These are phyloP conservation scores for Tulasnella sp. DNA, from an alignment of 768 basidiomycete genomes.

Conservation along the genomic window DNA sequence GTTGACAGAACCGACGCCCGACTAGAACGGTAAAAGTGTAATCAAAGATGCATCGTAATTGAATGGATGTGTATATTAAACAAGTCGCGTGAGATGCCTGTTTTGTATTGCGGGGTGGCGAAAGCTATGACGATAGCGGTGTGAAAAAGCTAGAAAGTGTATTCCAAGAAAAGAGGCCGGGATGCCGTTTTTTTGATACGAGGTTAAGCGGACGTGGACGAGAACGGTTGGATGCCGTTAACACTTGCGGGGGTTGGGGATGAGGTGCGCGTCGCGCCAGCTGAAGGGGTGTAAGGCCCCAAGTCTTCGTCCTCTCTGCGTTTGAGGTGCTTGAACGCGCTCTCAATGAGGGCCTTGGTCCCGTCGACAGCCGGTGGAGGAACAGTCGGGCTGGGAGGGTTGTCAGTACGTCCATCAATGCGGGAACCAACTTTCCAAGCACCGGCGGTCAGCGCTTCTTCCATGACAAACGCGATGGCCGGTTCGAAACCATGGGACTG, in stretches of 20 bases:
- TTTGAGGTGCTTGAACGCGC: no score
- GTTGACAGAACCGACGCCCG: constrained; percentile 21
- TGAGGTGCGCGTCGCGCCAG: background rate
- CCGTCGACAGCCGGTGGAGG: no score
- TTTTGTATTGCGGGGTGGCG: no score
- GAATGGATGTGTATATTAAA: background rate
- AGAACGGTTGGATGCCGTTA: no score
- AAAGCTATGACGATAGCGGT: no score
- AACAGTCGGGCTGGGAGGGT: no score
- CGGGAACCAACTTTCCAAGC: background rate
- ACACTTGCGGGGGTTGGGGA: background rate
- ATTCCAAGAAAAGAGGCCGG: no score
- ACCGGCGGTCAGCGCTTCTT: constrained; percentile 2
- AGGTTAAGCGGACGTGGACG: no score
- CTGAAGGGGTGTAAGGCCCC: background rate
- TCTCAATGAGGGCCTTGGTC: no score
- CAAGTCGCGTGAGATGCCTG: no score
- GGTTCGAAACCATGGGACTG: constrained; percentile 27
- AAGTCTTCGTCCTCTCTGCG: background rate
- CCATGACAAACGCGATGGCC: constrained; percentile 9
- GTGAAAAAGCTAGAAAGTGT: no score
- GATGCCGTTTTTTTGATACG: no score
- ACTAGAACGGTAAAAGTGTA: background rate
- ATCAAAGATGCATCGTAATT: background rate
- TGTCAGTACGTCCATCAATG: background rate